Base-by-base conservation (phyloP, 2,329 filamentous ascomycete genomes). In the Fusarium miscanthi region DNA sequence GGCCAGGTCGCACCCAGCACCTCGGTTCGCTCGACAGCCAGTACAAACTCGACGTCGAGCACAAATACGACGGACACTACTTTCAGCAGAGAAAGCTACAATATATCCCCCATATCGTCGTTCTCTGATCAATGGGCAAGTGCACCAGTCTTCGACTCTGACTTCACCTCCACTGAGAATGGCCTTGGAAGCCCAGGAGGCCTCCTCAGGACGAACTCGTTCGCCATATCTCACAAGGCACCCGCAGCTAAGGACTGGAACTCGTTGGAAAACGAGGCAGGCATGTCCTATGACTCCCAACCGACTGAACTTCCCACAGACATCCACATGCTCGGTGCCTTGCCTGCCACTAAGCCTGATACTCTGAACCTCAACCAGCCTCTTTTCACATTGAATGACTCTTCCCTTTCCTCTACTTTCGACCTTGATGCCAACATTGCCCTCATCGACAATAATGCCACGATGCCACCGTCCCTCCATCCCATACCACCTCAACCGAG, bases 21-120 rank as follows among this genome's bases (percentile, higher is more conserved):
- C 10, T 87, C 85, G 13, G 83, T 87, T 37, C 80, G 85, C 53
- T 87, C 85, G 11, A 86, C 81, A 10, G 79, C 82, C 16, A 82
- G 78, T 59, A 82, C 80, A 75, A 74, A 81, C 76, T 80, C 80
- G 77, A 81, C 80, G 37, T 76, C 59, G 31, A 81, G 78, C 59
- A 82, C 80, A 76, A 74, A 81, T 68, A 81, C 82, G 53, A 81
- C 80, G 73, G 72, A 81, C 69, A 81, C 82, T 75, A 85, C 83
- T 62, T 67, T 81, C 66, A 80, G 80, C 80, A 80, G 79, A 51
- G 76, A 81, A 61, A 81, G 82, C 76, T 81, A 82, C 68, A 80
- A 83, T 35, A 81, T 88, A 57, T 88, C 87, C 11, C 85, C 87
- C 14, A 77, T 84, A 41, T 87, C 86, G 13, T 81, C 81, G 35